A percentile compares a stretch with the other conserved stretches of the same genome.
Evolutionary conservation across 768 basidiomycete species (phyloP).

Genomic region (Pholiota conissans): DNA sequence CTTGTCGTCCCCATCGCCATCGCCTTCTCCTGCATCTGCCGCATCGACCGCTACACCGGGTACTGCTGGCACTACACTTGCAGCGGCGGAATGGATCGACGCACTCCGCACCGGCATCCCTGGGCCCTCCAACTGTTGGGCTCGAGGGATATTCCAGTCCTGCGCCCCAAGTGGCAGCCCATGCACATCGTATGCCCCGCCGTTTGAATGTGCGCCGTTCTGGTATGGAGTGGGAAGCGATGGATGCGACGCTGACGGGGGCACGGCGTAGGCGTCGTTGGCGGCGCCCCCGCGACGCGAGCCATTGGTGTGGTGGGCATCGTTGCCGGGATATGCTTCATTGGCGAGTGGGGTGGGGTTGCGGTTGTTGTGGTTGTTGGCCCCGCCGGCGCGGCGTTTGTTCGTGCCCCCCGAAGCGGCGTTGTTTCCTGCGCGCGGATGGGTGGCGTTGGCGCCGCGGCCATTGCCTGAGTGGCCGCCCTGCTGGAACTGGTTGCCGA

Average conservation of each 20-base stretch:
- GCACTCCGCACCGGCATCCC: slow-evolving; percentile 69
- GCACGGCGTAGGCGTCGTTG: slow-evolving; percentile 42
- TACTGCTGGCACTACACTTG: slow-evolving; percentile 29
- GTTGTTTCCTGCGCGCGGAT: slow-evolving; percentile 18
- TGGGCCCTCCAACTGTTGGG: slow-evolving; percentile 70
- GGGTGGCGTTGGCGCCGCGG: slow-evolving; percentile 26
- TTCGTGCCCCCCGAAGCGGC: slow-evolving; percentile 23
- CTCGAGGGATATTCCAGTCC: slow-evolving; percentile 51
- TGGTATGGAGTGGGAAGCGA: slow-evolving; percentile 52
- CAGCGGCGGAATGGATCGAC: slow-evolving; percentile 30
- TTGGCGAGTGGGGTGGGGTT: slow-evolving; percentile 38
- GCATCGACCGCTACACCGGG: slow-evolving; percentile 29
- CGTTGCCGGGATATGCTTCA: slow-evolving; percentile 30
- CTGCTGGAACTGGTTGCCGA: slow-evolving; percentile 59
- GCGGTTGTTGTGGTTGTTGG: slow-evolving; percentile 37
- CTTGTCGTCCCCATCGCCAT: slow-evolving; percentile 61
- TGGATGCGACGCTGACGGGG: slow-evolving; percentile 55
- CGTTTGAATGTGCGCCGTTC: slow-evolving; percentile 27
- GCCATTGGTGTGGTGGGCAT: slow-evolving; percentile 29
- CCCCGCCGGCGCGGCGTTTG: slow-evolving; percentile 45
- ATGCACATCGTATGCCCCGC: slow-evolving; percentile 42
- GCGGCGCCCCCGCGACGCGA: slow-evolving; percentile 27
- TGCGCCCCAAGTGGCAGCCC: slow-evolving; percentile 33
- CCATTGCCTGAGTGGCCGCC: slow-evolving; percentile 28
- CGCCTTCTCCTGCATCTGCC: slow-evolving; percentile 47